Conservation (phyloP, 2,329 filamentous ascomycete species). For the Trichoderma hamatum region DNA sequence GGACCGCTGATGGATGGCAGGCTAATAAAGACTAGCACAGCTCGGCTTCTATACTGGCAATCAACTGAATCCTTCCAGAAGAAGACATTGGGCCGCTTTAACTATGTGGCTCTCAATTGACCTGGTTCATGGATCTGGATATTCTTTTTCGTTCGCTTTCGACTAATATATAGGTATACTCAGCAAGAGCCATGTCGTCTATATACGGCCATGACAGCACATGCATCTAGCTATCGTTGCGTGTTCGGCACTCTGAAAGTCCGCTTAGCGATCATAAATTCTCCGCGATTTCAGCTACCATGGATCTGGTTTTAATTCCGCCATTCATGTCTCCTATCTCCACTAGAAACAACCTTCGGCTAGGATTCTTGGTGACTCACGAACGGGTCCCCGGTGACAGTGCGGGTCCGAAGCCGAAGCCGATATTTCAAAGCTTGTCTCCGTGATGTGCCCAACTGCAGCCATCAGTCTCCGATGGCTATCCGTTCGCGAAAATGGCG, state of each 20-base stretch:
- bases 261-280: background rate
- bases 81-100: background rate
- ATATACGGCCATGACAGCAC: background rate
- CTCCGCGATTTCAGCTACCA: background rate
- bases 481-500: constrained; percentile 13
- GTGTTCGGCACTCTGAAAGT: background rate
- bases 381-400: constrained; percentile 6
- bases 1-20: background rate
- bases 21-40: background rate
- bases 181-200: background rate
- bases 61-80: background rate
- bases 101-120: background rate
- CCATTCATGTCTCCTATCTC: background rate
- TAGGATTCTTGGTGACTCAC: constrained; percentile 10
- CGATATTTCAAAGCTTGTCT: constrained; percentile 2
- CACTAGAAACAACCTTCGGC: background rate
- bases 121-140: background rate
- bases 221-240: background rate
- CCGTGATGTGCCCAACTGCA: background rate
- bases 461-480: background rate
- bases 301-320: background rate
- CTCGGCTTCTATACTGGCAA: background rate
- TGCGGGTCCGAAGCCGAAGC: constrained; percentile 6
- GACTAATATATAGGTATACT: background rate
- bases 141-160: background rate